Evolutionary conservation across 1,284 basidiomycete species (phyloP).

Genomic region (Albatrellus sp.): DNA sequence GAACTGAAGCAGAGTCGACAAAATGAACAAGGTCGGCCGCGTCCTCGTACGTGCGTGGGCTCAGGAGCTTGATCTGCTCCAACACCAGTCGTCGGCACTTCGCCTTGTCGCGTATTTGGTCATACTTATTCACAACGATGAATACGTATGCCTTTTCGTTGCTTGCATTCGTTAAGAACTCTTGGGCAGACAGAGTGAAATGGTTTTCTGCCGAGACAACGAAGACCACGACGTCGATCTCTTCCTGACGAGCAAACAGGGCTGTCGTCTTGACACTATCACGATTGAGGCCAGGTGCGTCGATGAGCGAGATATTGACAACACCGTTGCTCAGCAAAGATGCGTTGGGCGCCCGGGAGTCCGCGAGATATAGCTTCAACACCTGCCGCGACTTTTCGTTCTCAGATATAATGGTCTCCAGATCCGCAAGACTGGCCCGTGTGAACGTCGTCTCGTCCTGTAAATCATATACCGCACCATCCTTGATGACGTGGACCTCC

Average conservation of each 20-base stretch:
- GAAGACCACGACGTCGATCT: constrained; percentile 98
- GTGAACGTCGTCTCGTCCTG: constrained; percentile 70
- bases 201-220: constrained; percentile 98
- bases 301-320: constrained; percentile 96
- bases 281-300: constrained; percentile 94
- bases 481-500: constrained; percentile 72
- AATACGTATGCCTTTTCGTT: constrained; percentile 98
- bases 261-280: constrained; percentile 95
- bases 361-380: constrained; percentile 78
- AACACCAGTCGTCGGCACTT: constrained; percentile 84
- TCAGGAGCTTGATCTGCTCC: constrained; percentile 90
- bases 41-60: constrained; percentile 86
- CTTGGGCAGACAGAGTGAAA: constrained; percentile 92
- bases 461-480: constrained; percentile 60
- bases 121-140: constrained; percentile 98
- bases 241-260: constrained; percentile 91
- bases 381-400: constrained; percentile 63
- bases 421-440: constrained; percentile 52
- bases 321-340: constrained; percentile 93
- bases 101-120: constrained; percentile 91
- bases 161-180: constrained; percentile 89
- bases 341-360: constrained; percentile 59
- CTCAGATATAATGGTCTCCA: constrained; percentile 76
- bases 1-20: constrained; percentile 67
- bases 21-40: constrained; percentile 95